Conservation (phyloP, 805 yeast species). For the Wickerhamomyces mucosus region DNA sequence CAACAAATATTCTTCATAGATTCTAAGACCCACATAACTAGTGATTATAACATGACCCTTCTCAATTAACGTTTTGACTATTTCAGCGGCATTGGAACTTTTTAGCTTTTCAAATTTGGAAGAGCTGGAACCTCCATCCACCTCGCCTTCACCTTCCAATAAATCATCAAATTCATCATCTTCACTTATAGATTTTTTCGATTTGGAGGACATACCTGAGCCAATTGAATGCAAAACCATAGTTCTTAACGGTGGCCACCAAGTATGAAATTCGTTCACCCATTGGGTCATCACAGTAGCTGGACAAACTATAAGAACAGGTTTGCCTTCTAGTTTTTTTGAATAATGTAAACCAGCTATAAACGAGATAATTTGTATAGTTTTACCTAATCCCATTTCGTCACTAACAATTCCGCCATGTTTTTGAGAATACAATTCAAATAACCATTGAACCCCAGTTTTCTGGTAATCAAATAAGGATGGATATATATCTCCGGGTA, state of each 20-base stretch:
- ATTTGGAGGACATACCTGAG: conserved; percentile 52
- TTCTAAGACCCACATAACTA: conserved; percentile 78
- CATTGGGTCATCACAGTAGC: conserved; percentile 95
- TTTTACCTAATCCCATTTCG: conserved; percentile 97
- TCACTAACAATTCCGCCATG: conserved; percentile 96
- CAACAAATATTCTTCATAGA: conserved; percentile 54
- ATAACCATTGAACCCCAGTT: conserved; percentile 96
- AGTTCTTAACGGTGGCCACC: conserved; percentile 96
- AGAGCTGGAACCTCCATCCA: neutral
- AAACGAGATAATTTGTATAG: conserved; percentile 86
- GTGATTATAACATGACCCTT: conserved; percentile 84
- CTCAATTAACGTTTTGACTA: conserved; percentile 47
- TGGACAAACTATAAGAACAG: conserved; percentile 85
- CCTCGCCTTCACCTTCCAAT: conserved; percentile 31
- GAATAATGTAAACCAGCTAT: conserved; percentile 87
- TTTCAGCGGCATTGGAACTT: conserved; percentile 32
- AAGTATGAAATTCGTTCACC: conserved; percentile 91
- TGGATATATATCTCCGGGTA: conserved; percentile 89
- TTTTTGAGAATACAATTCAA: conserved; percentile 82
- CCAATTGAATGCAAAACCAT: conserved; percentile 90
- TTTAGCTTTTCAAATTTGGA: conserved; percentile 22
- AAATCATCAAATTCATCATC: conserved; percentile 45
- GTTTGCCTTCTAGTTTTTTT: conserved; percentile 52
- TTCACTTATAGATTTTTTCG: conserved; percentile 14
- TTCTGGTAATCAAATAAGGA: conserved; percentile 87